Base-by-base conservation (phyloP, 1,284 basidiomycete species). In the Trametes pubescens region DNA sequence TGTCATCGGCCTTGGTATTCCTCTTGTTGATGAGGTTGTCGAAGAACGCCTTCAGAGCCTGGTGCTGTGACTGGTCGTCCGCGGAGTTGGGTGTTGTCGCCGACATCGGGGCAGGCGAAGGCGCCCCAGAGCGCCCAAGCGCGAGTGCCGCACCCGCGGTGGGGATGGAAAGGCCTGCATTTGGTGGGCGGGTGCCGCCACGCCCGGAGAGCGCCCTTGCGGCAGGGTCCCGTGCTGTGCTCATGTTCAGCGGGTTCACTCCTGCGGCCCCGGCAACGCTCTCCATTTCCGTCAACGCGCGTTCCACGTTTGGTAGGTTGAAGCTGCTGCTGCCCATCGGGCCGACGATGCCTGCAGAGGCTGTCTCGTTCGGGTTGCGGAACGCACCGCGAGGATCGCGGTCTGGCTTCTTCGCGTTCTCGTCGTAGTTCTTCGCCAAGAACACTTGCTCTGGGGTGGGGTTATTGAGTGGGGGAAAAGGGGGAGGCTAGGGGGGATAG, bases 351-450 rank as follows among this genome's bases (percentile, higher is more conserved):
- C 90, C 89, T 0, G 89, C 84, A 4, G 83, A 76, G 11, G 82
- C 77, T 22, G 83, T 73, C 68, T 90, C 86, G 67, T 83, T 75
- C 40, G 91, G 89, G 72, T 90, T 90, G 57, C 90, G 84, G 84
- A 96, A 96, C 2, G 91, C 88, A n/a, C 88, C 89, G 57, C 93
- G 89, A 16, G 94, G 94, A 78, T 96, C 95, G 61, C 92, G 86
- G 68, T 94, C 92, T 0, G 92, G 86, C 73, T 95, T 95, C 78
- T 94, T 94, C 49, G 91, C 85, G 67, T 96, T 92, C 72, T 93
- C 87, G 75, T 96, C 95, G 75, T 94, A 94, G 72, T 98, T 92
- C 72, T 91, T 90, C 6, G 89, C 83, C 14, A 98, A 86, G 83
- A 97, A 98, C 0, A 86, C 81, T 77, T 97, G 95, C 74, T 97